Evolutionary conservation across 495 filamentous ascomycete genomes (phyloP).

Genomic region (Penicillium ochrochloron): DNA sequence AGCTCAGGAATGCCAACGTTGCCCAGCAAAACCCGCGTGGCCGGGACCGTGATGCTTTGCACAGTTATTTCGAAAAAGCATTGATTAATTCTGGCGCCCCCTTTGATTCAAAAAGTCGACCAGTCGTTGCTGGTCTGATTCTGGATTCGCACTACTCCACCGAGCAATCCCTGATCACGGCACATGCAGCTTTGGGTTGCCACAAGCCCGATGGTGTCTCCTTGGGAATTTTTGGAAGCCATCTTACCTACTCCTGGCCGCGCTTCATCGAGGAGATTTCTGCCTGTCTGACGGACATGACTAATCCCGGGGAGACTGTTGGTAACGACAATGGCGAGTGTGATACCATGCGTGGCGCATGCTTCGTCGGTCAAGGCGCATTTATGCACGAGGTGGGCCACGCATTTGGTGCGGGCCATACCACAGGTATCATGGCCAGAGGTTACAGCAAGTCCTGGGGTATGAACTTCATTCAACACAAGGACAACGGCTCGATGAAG

Average conservation of each 20-base stretch:
- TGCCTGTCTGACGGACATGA: constrained; percentile 39
- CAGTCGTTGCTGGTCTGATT: constrained; percentile 6
- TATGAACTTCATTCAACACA: constrained; percentile 36
- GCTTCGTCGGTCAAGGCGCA: constrained; percentile 47
- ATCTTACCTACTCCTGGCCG: constrained; percentile 52
- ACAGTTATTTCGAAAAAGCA: constrained; percentile 38
- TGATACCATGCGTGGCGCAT: constrained; percentile 41
- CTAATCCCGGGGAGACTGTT: constrained; percentile 35
- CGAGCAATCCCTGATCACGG: constrained; percentile 39
- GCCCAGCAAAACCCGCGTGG: constrained; percentile 42
- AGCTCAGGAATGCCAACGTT: constrained; percentile 37
- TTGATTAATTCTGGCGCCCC: neutral
- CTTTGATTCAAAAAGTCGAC: neutral
- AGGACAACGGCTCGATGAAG: constrained; percentile 19
- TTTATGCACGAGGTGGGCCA: constrained; percentile 48
- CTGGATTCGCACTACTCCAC: constrained; percentile 30
- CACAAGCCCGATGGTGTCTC: constrained; percentile 46
- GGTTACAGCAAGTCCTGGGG: constrained; percentile 45
- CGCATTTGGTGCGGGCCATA: constrained; percentile 44
- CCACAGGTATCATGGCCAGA: constrained; percentile 42
- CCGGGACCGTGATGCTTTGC: constrained; percentile 36
- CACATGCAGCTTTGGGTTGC: constrained; percentile 49
- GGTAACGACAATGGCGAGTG: constrained; percentile 48
- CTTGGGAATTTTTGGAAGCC: constrained; percentile 53
- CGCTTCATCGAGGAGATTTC: constrained; percentile 51